phyloP scores from a whole-genome alignment of 1,284 basidiomycete species.

The Ganoderma boninense region DNA sequence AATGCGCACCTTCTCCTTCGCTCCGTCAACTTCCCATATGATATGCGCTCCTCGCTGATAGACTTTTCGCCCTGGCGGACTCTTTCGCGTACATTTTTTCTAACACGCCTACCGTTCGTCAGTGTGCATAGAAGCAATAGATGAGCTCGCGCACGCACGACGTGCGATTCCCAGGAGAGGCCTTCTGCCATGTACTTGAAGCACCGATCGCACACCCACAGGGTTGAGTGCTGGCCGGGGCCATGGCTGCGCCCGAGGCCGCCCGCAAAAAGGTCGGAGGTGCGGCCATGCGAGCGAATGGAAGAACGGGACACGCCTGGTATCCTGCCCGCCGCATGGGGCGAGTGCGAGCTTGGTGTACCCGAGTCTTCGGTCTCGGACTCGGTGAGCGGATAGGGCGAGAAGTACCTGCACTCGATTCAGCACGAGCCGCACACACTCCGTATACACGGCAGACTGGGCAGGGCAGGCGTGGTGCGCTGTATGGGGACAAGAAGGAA shows the following conservation, averaged over 20 bases:
- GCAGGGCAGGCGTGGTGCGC: neutral
- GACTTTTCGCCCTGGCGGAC: slow-evolving; percentile 91
- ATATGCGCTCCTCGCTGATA: slow-evolving; percentile 91
- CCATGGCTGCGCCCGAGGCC: slow-evolving; percentile 63
- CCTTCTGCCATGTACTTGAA: slow-evolving; percentile 96
- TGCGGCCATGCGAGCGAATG: slow-evolving; percentile 68
- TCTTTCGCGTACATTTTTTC: slow-evolving; percentile 75
- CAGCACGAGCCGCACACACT: slow-evolving; percentile 10
- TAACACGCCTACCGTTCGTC: slow-evolving; percentile 43
- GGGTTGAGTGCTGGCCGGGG: slow-evolving; percentile 56
- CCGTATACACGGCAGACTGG: neutral
- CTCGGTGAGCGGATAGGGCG: slow-evolving; percentile 83
- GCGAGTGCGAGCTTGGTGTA: slow-evolving; percentile 38
- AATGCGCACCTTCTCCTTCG: slow-evolving; percentile 74
- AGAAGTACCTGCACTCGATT: slow-evolving; percentile 75
- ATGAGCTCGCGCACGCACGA: slow-evolving; percentile 54
- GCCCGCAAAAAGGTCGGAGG: slow-evolving; percentile 74
- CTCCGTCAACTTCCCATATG: slow-evolving; percentile 97
- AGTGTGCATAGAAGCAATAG: slow-evolving; percentile 21
- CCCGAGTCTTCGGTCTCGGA: slow-evolving; percentile 61
- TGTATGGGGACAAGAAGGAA: slow-evolving; percentile 10
- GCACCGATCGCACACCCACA: slow-evolving; percentile 92
- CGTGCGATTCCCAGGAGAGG: slow-evolving; percentile 76
- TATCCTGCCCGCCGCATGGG: slow-evolving; percentile 46
- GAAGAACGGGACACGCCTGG: slow-evolving; percentile 57